Evolutionary conservation across 1,139 yeast species (phyloP).

Genomic region (Eremothecium coryli): DNA sequence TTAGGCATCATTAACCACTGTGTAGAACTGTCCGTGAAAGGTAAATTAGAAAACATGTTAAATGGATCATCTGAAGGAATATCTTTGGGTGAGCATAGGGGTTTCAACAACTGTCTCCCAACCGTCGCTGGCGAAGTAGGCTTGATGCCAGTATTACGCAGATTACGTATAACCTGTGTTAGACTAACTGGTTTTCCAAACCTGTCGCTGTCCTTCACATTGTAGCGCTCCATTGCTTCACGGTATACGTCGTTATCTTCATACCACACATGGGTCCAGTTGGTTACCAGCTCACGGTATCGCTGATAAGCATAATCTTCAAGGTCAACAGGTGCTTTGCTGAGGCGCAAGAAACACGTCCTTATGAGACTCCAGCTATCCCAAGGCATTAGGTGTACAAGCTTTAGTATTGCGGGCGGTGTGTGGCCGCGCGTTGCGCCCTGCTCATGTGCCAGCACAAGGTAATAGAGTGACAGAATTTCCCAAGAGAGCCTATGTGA

Average conservation of each 20-base stretch:
- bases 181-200: slow-evolving; percentile 3
- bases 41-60: slow-evolving; percentile 16
- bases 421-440: slow-evolving; percentile 8
- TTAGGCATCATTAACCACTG: slow-evolving; percentile 3
- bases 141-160: slow-evolving; percentile 3
- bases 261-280: slow-evolving; percentile 25
- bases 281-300: slow-evolving; percentile 19
- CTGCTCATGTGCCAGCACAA: slow-evolving; percentile 16
- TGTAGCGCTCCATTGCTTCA: slow-evolving; percentile 7
- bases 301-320: slow-evolving; percentile 20
- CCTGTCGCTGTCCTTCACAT: slow-evolving; percentile 1
- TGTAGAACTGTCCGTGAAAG: slow-evolving; percentile 4
- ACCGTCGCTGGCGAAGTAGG: slow-evolving; percentile 1
- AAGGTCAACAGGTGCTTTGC: slow-evolving; percentile 10
- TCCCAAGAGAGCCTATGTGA: slow-evolving; percentile 18
- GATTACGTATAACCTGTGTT: not conserved
- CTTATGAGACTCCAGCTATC: slow-evolving; percentile 20
- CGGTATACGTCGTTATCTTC: slow-evolving; percentile 8
- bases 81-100: slow-evolving; percentile 11
- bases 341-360: slow-evolving; percentile 19
- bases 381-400: slow-evolving; percentile 25
- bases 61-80: slow-evolving; percentile 17
- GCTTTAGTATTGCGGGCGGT: slow-evolving; percentile 21
- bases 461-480: slow-evolving; percentile 25
- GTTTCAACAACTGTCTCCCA: slow-evolving; percentile 8